Base-by-base conservation (phyloP, 2,329 filamentous ascomycete genomes). In the Fusarium metavorans region DNA sequence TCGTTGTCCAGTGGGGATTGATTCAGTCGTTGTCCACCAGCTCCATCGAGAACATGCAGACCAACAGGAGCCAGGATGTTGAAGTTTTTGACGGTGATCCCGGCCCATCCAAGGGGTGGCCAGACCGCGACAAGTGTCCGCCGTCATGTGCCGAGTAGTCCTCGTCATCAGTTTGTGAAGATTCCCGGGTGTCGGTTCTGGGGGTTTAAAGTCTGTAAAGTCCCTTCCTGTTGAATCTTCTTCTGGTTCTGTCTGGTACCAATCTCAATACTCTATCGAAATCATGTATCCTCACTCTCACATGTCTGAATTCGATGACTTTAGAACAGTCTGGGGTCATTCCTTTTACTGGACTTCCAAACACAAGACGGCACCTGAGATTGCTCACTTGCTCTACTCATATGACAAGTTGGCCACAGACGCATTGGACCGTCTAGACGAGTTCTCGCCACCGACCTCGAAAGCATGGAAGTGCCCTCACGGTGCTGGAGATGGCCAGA, bases 391-490 rank as follows among this genome's bases (percentile, higher is more conserved):
- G 73, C 92, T 91, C 59, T 88, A 89, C 67, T 88, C 89, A 1
- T 95, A 94, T 79, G 94, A 96, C 81, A 86, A 85, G 9, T 83
- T 95, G 1, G 93, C 88, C 35, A 90, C 93, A 73, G 87, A 93
- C 68, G 92, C 91, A 67, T 83, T 94, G 18, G 86, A 91, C 68
- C 85, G 87, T 8, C 81, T 95, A 20, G 91, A 94, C 77, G 83
- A 87, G 20, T 87, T 95, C 64, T 89, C 88, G 64, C 78, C 78
- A 11, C 75, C 70, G 35, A 73, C 67, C 5, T 67, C 77, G 10
- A 77, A 79, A 23, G 66, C 63, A 39, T 81, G 79, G 74, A 78
- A 78, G 61, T 83, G 78, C 32, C 76, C 80, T 4, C 77, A 78
- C 43, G 71, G 66, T 18, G 66, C 76, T n/a, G 77, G 77, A 13